Base-by-base conservation (phyloP, 257 asterid species). In the Nicotiana benthamiana region DNA sequence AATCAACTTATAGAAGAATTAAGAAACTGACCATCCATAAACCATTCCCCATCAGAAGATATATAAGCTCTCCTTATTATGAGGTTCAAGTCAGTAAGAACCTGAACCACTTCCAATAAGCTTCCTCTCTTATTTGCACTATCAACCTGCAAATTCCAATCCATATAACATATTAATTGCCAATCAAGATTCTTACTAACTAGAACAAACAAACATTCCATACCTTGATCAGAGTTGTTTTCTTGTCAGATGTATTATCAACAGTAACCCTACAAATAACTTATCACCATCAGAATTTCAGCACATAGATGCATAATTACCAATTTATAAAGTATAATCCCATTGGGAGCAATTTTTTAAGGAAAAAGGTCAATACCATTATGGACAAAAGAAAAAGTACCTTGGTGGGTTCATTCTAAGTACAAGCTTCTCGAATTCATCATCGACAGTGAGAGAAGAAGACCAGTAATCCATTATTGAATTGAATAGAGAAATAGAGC, bases 21-120 rank as follows among this genome's bases (percentile, higher is more conserved):
- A 9, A 15, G 16, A 79, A 36, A 9, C 53, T 87, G 54, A 94
- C 98, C 97, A 90, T 94, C 98, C 97, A 93, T 94, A 84, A 93
- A 94, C 97, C 98, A 94, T 75, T 82, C 97, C 15, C 96, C 98
- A 86, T 94, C 98, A 3, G 97, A 94, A 79, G 97, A 89, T 88
- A 94, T 94, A 87, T 94, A 94, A 76, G 98, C 98, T 83, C 92
- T 89, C 77, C 68, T 90, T 53, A 93, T 88, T 36, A 90, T 87
- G 80, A 91, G 86, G 87, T 90, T 89, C 91, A 93, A 78, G 89
- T 94, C 97, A 83, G 91, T 89, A 80, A 94, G 93, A 87, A 91
- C 98, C 83, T 93, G 97, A 18, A 91, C 94, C 54, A 94, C 98
- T 68, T 94, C 94, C 89, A 94, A 84, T 46, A 94, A 86, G 83